These are phyloP conservation scores for Aspergillus puulaauensis DNA, from an alignment of 2,329 filamentous ascomycete species.

Conservation along the genomic window DNA sequence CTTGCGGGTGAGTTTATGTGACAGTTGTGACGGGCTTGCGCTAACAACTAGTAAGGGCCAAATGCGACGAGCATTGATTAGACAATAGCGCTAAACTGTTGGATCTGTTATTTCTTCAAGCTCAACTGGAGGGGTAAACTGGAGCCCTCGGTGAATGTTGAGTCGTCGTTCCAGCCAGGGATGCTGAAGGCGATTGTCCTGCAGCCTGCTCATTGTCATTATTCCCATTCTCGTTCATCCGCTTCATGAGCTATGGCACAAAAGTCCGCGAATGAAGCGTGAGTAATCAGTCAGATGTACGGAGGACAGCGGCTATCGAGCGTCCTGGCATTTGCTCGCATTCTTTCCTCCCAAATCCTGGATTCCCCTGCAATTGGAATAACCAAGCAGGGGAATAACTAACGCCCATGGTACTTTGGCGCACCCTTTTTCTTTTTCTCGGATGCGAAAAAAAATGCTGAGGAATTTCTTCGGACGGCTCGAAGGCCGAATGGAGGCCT, in stretches of 20 bases:
- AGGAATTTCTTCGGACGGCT: background rate
- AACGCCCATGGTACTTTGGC: background rate
- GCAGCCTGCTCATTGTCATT: background rate
- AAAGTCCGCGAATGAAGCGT: no score
- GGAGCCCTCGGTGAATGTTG: background rate
- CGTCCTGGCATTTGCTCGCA: background rate
- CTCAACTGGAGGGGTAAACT: no score
- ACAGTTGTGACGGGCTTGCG: constrained; percentile 3
- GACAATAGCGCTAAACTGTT: background rate
- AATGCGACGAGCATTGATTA: background rate
- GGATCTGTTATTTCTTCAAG: background rate
- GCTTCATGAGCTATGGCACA: background rate
- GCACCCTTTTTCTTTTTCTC: background rate
- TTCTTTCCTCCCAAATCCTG: background rate
- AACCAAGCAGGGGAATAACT: background rate
- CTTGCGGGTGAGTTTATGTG: background rate
- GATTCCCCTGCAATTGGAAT: background rate
- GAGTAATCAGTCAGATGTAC: no score
- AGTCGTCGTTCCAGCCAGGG: background rate
- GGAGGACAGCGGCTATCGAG: no score
- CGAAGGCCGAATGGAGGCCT: no score
- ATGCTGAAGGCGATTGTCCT: background rate
- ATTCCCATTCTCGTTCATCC: background rate
- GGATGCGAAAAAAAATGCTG: background rate
- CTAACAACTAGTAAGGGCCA: background rate